Percentiles rank a stretch among this genome's conserved stretches.
Evolutionary conservation across 108 stramenopile genomes (phyloP).

Genomic region (Stephanodiscus minutulus): DNA sequence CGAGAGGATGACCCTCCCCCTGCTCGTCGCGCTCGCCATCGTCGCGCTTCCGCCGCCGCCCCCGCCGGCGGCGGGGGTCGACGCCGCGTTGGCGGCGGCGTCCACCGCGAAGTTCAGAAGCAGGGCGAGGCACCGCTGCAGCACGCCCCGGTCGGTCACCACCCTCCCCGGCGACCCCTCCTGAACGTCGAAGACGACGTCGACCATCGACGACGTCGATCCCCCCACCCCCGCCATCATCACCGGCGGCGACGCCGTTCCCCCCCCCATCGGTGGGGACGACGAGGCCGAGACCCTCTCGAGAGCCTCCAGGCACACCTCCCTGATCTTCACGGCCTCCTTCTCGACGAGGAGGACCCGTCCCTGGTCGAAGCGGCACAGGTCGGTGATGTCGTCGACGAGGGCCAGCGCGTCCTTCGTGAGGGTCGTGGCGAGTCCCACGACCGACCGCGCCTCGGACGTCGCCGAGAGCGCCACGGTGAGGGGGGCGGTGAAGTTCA

Average conservation of each 20-base stretch:
- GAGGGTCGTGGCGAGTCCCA: slow-evolving; percentile 28
- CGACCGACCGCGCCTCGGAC: slow-evolving; percentile 38
- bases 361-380: slow-evolving; percentile 51
- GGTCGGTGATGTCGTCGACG: slow-evolving; percentile 51
- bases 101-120: slow-evolving; percentile 46
- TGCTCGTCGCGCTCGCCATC: not conserved
- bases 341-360: slow-evolving; percentile 29
- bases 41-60: slow-evolving; percentile 5
- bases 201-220: slow-evolving; percentile 10
- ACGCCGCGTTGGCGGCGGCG: slow-evolving; percentile 44
- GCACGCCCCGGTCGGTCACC: slow-evolving; percentile 32
- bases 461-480: slow-evolving; percentile 31
- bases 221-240: slow-evolving; percentile 5
- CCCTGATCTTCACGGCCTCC: slow-evolving; percentile 42
- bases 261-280: not conserved
- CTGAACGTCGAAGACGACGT: slow-evolving; percentile 44
- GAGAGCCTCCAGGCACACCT: slow-evolving; percentile 40
- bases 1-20: slow-evolving; percentile 33
- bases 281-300: slow-evolving; percentile 11
- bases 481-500: slow-evolving; percentile 21
- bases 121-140: slow-evolving; percentile 29
- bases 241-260: slow-evolving; percentile 1
- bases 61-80: slow-evolving; percentile 1
- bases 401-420: slow-evolving; percentile 42
- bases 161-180: slow-evolving; percentile 27